Evolutionary conservation across 768 basidiomycete genomes (phyloP).

Genomic region (Leccinum arenicola): DNA sequence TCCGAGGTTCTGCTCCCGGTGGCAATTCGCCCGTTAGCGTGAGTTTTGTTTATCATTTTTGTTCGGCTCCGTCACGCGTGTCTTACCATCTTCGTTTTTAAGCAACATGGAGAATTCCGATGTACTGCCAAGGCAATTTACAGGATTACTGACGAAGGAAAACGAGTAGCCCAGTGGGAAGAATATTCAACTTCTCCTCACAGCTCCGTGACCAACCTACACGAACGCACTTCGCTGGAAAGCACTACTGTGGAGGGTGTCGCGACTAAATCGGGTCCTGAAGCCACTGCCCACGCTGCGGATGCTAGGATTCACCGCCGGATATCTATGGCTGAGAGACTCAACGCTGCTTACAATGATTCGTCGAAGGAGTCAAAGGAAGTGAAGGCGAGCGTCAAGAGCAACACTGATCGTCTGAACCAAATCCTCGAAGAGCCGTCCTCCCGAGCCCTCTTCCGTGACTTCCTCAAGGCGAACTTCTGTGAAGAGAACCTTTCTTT

Average conservation of each 20-base stretch:
- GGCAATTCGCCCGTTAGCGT: constrained; percentile 75
- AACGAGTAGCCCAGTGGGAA: constrained; percentile 84
- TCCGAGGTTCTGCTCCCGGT: constrained; percentile 74
- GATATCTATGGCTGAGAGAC: constrained; percentile 72
- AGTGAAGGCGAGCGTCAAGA: constrained; percentile 65
- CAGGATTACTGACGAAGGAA: constrained; percentile 90
- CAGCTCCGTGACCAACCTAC: constrained; percentile 62
- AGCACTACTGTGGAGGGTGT: constrained; percentile 24
- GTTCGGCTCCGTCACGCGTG: neutral
- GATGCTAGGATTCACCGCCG: constrained; percentile 74
- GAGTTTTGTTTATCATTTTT: constrained; percentile 26
- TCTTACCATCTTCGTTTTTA: constrained; percentile 18
- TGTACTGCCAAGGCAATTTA: constrained; percentile 96
- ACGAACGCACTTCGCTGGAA: constrained; percentile 63
- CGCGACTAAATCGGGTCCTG: constrained; percentile 22
- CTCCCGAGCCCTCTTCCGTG: constrained; percentile 86
- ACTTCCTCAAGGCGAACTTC: constrained; percentile 90
- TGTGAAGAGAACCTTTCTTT: constrained; percentile 98
- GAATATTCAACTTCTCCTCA: constrained; percentile 52
- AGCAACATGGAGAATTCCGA: constrained; percentile 95
- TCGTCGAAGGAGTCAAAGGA: constrained; percentile 45
- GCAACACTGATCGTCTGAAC: constrained; percentile 85
- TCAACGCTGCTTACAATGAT: constrained; percentile 51
- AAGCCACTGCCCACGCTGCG: constrained; percentile 31
- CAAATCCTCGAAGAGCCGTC: constrained; percentile 93